Base-by-base conservation (phyloP, 176 grass and related monocot genomes). In the Oryza meridionalis region DNA sequence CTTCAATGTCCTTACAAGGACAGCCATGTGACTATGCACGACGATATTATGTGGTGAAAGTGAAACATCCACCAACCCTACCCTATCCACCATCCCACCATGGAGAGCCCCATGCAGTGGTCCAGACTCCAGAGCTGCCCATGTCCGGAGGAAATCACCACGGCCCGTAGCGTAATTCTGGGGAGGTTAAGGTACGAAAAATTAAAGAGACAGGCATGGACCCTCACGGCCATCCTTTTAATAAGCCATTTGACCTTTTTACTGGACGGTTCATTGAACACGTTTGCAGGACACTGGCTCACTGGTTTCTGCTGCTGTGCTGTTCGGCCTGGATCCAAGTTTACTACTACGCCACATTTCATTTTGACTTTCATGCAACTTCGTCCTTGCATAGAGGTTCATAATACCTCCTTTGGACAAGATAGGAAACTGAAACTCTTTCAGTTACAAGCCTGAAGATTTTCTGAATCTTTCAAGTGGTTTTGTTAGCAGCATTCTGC, bases 1-100 rank as follows among this genome's bases (percentile, higher is more conserved):
- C 38, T 45, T 80, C 76, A 75, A 43, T 87, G 84, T 64, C 49
- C 69, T 70, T 16, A 84, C 88, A 90, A 76, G 84, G 76, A 84
- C 80, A 16, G 13, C 88, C 89, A 90, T 90, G 89, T 84, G 84
- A 68, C 73, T 59, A 72, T 11, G 45, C 58, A 29, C 24, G 72
- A n/a, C 35, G 10, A 90, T 66, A 43, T 66, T 66, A 72, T 61
- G 88, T 67, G 84, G 67, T 38, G 67, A 86, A 77, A 82, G 79
- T 79, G 84, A 86, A 86, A 75, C 84, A 76, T 79, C 74, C 43
- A 83, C 88, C 79, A 86, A 72, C 68, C 35, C 33, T 11, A 63
- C 61, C 73, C 72, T 24, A 76, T 76, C 62, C 25, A 59, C 69
- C 61, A 32, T 77, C 31, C 53, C 24, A 29, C 75, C 61, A 79